phyloP scores from a whole-genome alignment of 1,139 yeast genomes.

The Saccharomyces pastorianus region DNA sequence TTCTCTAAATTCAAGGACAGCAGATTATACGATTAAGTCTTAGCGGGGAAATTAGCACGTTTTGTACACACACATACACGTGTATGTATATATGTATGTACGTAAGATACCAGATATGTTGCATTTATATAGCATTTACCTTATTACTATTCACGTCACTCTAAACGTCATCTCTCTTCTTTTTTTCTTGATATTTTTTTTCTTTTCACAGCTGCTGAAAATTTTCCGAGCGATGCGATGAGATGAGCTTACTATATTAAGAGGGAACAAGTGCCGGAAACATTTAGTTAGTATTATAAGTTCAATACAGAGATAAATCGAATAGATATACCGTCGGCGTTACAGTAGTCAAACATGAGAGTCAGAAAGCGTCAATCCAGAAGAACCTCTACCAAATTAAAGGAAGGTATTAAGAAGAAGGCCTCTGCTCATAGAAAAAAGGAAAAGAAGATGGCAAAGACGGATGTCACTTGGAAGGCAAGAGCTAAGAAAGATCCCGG shows the following conservation, averaged over 20 bases:
- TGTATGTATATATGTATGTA: background rate
- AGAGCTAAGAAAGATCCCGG: constrained; percentile 80
- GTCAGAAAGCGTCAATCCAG: constrained; percentile 40
- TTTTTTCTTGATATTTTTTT: background rate
- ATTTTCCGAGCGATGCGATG: constrained; percentile 16
- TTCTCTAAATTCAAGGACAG: constrained; percentile 22
- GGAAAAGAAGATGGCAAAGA: constrained; percentile 71
- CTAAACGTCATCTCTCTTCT: constrained; percentile 1
- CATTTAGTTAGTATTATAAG: background rate
- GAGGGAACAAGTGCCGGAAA: background rate
- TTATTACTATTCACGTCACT: background rate
- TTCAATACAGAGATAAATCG: background rate
- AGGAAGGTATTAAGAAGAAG: constrained; percentile 93
- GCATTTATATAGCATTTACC: background rate
- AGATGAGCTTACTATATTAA: constrained; percentile 10
- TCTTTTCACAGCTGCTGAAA: constrained; percentile 8
- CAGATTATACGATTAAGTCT: constrained; percentile 9
- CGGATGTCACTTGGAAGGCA: constrained; percentile 92
- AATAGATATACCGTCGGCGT: background rate
- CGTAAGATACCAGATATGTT: background rate
- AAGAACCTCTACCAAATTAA: constrained; percentile 82
- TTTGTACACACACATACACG: background rate
- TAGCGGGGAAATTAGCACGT: background rate
- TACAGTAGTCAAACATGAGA: constrained; percentile 21
- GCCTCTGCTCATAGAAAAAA: constrained; percentile 88